Base-by-base conservation (phyloP, 257 asterid genomes). In the Ilex asprella region DNA sequence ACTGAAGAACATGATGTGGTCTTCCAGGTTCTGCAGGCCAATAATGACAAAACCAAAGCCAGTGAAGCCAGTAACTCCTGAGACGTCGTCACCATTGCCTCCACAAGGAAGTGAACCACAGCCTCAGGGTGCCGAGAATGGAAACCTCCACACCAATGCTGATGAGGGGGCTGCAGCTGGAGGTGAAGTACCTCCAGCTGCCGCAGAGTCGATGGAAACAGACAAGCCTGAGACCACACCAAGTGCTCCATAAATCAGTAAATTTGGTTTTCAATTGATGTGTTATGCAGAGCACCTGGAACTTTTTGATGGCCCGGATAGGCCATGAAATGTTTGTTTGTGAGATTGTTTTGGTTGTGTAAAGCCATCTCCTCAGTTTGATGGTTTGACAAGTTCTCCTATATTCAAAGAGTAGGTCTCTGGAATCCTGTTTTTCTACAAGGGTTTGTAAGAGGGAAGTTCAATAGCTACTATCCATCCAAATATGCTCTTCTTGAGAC, bases 21-120 rank as follows among this genome's bases (percentile, higher is more conserved):
- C 13, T 11, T 52, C 59, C 86, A 92, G 99, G 86, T 60, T 81
- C 12, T 85, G 95, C 78, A 68, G 95, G 81, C 97, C 99, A 1
- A 75, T 85, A 63, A 79, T 92, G 95, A 89, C 66, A 43, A 92
- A 92, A 62, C 89, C 97, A 55, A 86, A 85, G 83, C 98, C 96
- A 0, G 80, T 84, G 27, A 88, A 86, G 67, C 89, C 92, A 47
- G 79, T 92, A 6, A 58, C 90, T 31, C 85, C 95, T 0, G 95
- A 84, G 69, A 15, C 86, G 56, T 57, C 86, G 11, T 46, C 95
- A n/a, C 82, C 88, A 15, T 59, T 86, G 13, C 35, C 89, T 8
- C 31, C 96, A 16, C 82, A 80, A 73, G 87, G 88, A 11, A 74
- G 77, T 0, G 94, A 84, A 35, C 15, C 84, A 10, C 91, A 83